Base-by-base conservation (phyloP, 2,329 filamentous ascomycete genomes). In the Nothophaeocryptopus gaeumannii region DNA sequence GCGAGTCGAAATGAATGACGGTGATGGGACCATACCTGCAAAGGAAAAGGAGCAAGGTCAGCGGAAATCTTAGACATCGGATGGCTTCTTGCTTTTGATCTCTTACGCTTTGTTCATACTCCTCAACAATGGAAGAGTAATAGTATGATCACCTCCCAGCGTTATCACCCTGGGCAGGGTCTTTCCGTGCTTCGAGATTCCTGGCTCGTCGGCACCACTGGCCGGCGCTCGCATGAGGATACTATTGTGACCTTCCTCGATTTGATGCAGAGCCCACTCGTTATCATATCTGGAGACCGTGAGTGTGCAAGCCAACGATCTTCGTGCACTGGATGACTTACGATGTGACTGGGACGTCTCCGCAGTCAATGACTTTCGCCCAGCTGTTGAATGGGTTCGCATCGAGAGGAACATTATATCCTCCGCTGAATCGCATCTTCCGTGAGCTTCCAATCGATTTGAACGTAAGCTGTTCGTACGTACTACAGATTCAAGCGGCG, bases 291-390 rank as follows among this genome's bases (percentile, higher is more conserved):
- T 89, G 42, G n/a, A 29, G 13, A 13, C 3, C 2, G 14, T 46
- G 37, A 53, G 20, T 26, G 7, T 26, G 20, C 20, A 26, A 26
- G 20, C 20, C 20, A 26, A 7, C 20, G 20, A 26, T 4, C 20
- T 26, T 26, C 4, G 20, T 26, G 20, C 14, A 50, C 14, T 4
- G 14, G 10, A 32, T 9, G 12, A 69, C 82, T 71, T 76, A 90
- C 82, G 86, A 91, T 9, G 87, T 92, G 2, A 93, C 88, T 0
- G 88, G 88, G 50, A 96, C 89, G 67, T 96, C 91, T 40, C 91
- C 91, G 68, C 91, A 96, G 74, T 96, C 91, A 15, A 48, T 48
- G 3, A 48, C 14, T 26, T 48, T 82, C 1, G 88, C 86, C 86
- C 87, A 92, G 47, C 80, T 85, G 35, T 76, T 74, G 72, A 93